Conservation (phyloP, 768 basidiomycete species). For the Mycena floridula region DNA sequence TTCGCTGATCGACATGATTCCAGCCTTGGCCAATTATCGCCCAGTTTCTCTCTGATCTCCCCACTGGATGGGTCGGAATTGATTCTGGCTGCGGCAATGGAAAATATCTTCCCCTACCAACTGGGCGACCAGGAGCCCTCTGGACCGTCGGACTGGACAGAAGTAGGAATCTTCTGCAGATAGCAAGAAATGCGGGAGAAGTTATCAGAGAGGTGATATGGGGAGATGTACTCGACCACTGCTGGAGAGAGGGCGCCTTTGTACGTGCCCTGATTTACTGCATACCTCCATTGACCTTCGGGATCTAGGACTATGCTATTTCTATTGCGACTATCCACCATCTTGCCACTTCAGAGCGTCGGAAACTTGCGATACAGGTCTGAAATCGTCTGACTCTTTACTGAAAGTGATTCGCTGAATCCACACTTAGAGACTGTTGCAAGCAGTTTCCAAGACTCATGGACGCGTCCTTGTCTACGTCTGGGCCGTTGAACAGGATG, state of each 20-base stretch:
- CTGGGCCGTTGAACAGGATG: slow-evolving; percentile 95
- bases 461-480: slow-evolving; percentile 90
- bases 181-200: slow-evolving; percentile 62
- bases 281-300: slow-evolving; percentile 1
- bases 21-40: slow-evolving; percentile 91
- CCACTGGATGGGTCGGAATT: slow-evolving; percentile 78
- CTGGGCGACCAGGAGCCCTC: slow-evolving; percentile 49
- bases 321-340: slow-evolving; percentile 99
- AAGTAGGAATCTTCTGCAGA: slow-evolving; percentile 69
- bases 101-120: slow-evolving; percentile 83
- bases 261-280: slow-evolving; percentile 30
- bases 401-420: background rate
- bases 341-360: slow-evolving; percentile 72
- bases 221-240: slow-evolving; percentile 68
- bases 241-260: slow-evolving; percentile 77
- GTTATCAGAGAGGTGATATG: slow-evolving; percentile 64
- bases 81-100: slow-evolving; percentile 98
- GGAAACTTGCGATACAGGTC: slow-evolving; percentile 72
- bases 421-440: slow-evolving; percentile 47
- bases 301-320: slow-evolving; percentile 82
- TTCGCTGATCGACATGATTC: slow-evolving; percentile 2
- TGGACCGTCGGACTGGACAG: slow-evolving; percentile 84
- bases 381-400: slow-evolving; percentile 6
- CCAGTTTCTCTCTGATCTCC: slow-evolving; percentile 62
- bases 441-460: slow-evolving; percentile 56